Conservation (phyloP, 2,329 filamentous ascomycete genomes). For the Fusarium agapanthi region DNA sequence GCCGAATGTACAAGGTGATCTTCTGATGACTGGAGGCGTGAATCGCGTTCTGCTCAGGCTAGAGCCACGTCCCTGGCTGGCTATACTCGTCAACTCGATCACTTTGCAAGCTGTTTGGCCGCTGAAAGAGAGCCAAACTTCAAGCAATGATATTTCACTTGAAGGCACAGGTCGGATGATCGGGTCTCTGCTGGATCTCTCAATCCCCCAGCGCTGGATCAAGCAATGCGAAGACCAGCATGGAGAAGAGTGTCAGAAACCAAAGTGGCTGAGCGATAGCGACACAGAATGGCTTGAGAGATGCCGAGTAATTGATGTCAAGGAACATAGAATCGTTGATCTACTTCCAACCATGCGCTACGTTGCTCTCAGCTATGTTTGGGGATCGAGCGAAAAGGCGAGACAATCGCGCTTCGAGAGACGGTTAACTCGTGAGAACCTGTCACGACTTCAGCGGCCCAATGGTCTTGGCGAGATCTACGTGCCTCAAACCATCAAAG, state of each 20-base stretch:
- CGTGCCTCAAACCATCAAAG: conserved; percentile 6
- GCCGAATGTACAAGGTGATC: too few relatives aligned
- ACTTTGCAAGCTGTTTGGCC: conserved; percentile 8
- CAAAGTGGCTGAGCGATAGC: conserved; percentile 2
- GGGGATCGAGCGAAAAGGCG: not conserved
- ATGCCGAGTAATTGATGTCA: conserved; percentile 8
- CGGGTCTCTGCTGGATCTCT: not conserved
- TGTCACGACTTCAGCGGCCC: not conserved
- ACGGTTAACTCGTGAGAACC: not conserved
- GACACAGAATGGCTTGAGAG: not conserved
- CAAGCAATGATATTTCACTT: rapidly evolving
- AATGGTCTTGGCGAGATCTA: not conserved
- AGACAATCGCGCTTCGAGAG: not conserved
- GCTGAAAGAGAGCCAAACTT: not conserved
- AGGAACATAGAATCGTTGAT: not conserved
- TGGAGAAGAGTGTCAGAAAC: not conserved
- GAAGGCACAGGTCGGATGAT: not conserved
- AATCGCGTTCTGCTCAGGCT: not conserved
- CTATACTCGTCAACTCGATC: not conserved
- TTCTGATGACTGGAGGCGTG: not conserved
- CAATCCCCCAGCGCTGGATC: not conserved
- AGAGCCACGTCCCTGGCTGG: not conserved
- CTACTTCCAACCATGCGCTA: conserved; percentile 5
- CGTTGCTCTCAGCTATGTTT: conserved; percentile 24
- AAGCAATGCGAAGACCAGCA: conserved; percentile 13